phyloP scores from a whole-genome alignment of 441 rosid genomes.

The Euphorbia schlechtendalii region DNA sequence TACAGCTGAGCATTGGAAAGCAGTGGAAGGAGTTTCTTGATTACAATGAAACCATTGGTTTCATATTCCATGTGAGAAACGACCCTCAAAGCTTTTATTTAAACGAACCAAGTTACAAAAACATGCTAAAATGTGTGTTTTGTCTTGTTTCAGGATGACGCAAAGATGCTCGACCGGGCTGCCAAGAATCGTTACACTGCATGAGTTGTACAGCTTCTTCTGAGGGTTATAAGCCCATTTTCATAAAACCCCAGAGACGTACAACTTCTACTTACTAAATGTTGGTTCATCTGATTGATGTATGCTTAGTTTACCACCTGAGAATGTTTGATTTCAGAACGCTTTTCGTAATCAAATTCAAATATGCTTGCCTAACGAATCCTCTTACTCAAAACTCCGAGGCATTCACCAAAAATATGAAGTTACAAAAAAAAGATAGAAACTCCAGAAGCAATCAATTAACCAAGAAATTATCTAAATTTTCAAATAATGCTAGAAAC shows the following conservation, averaged over 20 bases:
- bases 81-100: background rate
- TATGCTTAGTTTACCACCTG: background rate
- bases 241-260: background rate
- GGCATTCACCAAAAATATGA: no score
- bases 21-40: slow-evolving; percentile 84
- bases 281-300: background rate
- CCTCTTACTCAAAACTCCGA: no score
- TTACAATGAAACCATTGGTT: slow-evolving; percentile 55
- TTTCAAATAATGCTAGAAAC: no score
- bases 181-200: slow-evolving; percentile 54
- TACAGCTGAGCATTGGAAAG: slow-evolving; percentile 77
- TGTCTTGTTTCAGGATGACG: slow-evolving; percentile 54
- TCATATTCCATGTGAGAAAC: slow-evolving; percentile 63
- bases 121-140: background rate
- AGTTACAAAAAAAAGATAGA: no score
- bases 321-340: background rate
- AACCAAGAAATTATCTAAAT: no score
- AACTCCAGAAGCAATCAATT: no score
- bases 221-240: background rate
- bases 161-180: slow-evolving; percentile 43
- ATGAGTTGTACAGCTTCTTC: slow-evolving; percentile 25
- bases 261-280: background rate
- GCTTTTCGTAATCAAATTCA: background rate
- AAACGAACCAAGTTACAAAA: background rate
- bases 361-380: no score